Evolutionary conservation across 2,329 filamentous ascomycete genomes (phyloP), one percentile per base, ranked within the genome.

Genomic region (Purpureocillium takamizusanense): DNA sequence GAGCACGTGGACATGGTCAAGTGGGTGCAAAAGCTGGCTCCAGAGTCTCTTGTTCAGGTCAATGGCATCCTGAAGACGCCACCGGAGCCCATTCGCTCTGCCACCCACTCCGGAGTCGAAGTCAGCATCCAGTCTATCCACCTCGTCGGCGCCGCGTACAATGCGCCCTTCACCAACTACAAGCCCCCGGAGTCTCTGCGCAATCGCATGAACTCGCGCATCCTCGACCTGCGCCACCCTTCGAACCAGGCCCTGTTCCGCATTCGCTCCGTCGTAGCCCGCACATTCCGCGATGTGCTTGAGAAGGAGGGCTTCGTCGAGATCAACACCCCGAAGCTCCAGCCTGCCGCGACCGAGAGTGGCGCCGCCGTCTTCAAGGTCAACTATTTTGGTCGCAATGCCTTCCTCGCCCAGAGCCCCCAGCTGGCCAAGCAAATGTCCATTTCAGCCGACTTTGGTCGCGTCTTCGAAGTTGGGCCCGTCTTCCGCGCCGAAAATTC

Each of bases 401-500:
- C 88, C 3, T 95, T 92, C 67, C 66, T 95, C 12, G 89, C 89
- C 0, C 89, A 95, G 63, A 94, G 86, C 44, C 89, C 89, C 7
- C 89, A 95, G 60, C 62, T 95, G 46, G 85, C 86, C 38, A 95
- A 95, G 65, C 89, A 95, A 61, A 90, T 94, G 84, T 77, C 80
- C 37, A 87, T 95, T 31, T 86, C 87, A 5, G 82, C 88, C 21
- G 89, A 95, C 56, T 92, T 95, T 55, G 82, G 83, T 41, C 79
- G 81, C 36, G 89, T 95, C 7, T 95, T 90, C 53, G 89, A 95
- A 49, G 56, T 70, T 39, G 56, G 65, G 41, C 57, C 50, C 5
- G 88, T 95, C 7, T 95, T 95, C 71, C 80, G 89, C 49, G 89
- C 89, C 1, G 89, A 95, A 58, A 94, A 95, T 66, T 94, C 86